These are phyloP conservation scores for Epichloe uncinata DNA, from an alignment of 2,329 filamentous ascomycete genomes.

Conservation along the genomic window DNA sequence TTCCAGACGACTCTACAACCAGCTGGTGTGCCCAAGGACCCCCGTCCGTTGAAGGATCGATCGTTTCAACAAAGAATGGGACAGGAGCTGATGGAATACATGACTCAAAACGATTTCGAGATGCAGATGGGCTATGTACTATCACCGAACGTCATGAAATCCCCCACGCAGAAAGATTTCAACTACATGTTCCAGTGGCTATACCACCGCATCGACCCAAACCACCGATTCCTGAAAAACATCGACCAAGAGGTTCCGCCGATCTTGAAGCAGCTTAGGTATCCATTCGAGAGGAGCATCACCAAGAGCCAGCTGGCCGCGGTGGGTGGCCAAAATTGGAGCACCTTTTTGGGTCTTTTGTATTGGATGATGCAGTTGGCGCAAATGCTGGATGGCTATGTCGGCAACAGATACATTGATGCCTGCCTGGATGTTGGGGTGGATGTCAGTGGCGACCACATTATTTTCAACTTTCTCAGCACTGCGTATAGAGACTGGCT, in stretches of 20 bases:
- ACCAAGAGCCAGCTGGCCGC: slow-evolving; percentile 93
- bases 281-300: slow-evolving; percentile 90
- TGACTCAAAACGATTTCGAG: slow-evolving; percentile 90
- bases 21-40: slow-evolving; percentile 74
- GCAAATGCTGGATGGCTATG: slow-evolving; percentile 81
- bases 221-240: slow-evolving; percentile 82
- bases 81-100: slow-evolving; percentile 81
- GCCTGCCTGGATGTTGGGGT: slow-evolving; percentile 79
- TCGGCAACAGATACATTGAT: slow-evolving; percentile 69
- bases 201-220: slow-evolving; percentile 89
- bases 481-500: slow-evolving; percentile 90
- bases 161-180: slow-evolving; percentile 96
- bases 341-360: slow-evolving; percentile 79
- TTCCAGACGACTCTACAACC: slow-evolving; percentile 77
- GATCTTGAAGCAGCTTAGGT: slow-evolving; percentile 82
- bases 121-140: slow-evolving; percentile 93
- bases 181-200: slow-evolving; percentile 97
- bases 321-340: slow-evolving; percentile 95
- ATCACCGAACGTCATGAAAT: slow-evolving; percentile 82
- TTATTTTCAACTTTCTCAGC: slow-evolving; percentile 87
- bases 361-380: slow-evolving; percentile 99
- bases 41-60: slow-evolving; percentile 77
- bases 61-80: slow-evolving; percentile 71
- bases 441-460: slow-evolving; percentile 78
- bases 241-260: slow-evolving; percentile 93